Evolutionary conservation across 2,329 filamentous ascomycete species (phyloP).

Genomic region (Colletotrichum nymphaeae): DNA sequence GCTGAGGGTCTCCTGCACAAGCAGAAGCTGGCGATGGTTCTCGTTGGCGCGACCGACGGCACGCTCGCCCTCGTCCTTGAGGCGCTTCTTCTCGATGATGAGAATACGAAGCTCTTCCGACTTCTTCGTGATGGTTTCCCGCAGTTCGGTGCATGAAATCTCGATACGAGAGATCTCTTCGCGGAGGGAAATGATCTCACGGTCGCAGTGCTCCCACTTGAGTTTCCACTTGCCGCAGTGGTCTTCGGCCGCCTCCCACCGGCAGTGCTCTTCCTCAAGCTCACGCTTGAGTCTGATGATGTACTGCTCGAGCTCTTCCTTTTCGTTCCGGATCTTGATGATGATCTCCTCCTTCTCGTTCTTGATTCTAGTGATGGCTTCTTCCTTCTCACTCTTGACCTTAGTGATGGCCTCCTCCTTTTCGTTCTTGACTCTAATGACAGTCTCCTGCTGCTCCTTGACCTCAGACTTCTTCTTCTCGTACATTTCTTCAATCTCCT

Average conservation of each 20-base stretch:
- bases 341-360: slow-evolving; percentile 10
- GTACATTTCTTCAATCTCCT: slow-evolving; percentile 18
- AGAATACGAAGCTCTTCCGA: slow-evolving; percentile 18
- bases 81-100: slow-evolving; percentile 25
- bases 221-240: slow-evolving; percentile 26
- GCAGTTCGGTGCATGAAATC: background rate
- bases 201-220: slow-evolving; percentile 27
- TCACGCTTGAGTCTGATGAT: slow-evolving; percentile 17
- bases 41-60: slow-evolving; percentile 15
- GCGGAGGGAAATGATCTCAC: slow-evolving; percentile 13
- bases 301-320: slow-evolving; percentile 19
- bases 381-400: slow-evolving; percentile 13
- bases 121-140: slow-evolving; percentile 19
- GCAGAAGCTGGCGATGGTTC: slow-evolving; percentile 19
- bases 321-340: slow-evolving; percentile 7
- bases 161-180: slow-evolving; percentile 26
- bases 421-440: slow-evolving; percentile 11
- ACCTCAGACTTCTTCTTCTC: slow-evolving; percentile 25
- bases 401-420: slow-evolving; percentile 16
- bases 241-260: slow-evolving; percentile 23
- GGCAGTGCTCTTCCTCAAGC: slow-evolving; percentile 13
- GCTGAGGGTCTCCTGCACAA: slow-evolving; percentile 18
- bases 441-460: slow-evolving; percentile 21
- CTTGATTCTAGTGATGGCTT: slow-evolving; percentile 15
- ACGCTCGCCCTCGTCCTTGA: slow-evolving; percentile 21